Evolutionary conservation across 169 alveolate species (phyloP).

Genomic region (Amoebophrya sp.): DNA sequence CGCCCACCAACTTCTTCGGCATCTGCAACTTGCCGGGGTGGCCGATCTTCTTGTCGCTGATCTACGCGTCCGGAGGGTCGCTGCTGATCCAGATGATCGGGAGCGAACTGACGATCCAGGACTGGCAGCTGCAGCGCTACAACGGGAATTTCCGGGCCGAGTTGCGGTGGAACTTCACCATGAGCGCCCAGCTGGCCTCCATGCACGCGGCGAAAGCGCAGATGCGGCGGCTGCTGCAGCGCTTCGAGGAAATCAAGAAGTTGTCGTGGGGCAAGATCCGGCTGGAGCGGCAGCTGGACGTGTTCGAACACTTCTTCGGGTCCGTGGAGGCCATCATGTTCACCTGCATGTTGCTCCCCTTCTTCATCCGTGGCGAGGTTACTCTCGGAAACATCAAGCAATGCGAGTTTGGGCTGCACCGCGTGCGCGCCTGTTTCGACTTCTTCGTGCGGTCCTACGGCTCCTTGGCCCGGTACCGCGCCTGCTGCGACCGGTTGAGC

Average conservation of each 20-base stretch:
- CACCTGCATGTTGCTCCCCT: slow-evolving; percentile 16
- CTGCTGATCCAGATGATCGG: not conserved
- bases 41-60: not conserved
- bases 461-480: not conserved
- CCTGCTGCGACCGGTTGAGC: slow-evolving; percentile 15
- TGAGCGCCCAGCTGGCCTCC: not conserved
- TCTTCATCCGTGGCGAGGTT: not conserved
- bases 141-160: not conserved
- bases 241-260: not conserved
- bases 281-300: slow-evolving; percentile 4
- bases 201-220: slow-evolving; percentile 15
- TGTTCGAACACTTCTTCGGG: not conserved
- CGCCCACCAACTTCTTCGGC: not conserved
- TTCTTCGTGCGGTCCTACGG: not conserved
- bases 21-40: not conserved
- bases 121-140: slow-evolving; percentile 11
- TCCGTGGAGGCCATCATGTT: slow-evolving; percentile 1
- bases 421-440: not conserved
- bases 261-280: not conserved
- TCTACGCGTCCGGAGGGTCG: not conserved
- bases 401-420: not conserved
- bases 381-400: slow-evolving; percentile 16
- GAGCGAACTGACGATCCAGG: not conserved
- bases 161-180: not conserved
- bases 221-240: not conserved